Evolutionary conservation across 441 rosid genomes (phyloP).

Genomic region (Croton setiger): DNA sequence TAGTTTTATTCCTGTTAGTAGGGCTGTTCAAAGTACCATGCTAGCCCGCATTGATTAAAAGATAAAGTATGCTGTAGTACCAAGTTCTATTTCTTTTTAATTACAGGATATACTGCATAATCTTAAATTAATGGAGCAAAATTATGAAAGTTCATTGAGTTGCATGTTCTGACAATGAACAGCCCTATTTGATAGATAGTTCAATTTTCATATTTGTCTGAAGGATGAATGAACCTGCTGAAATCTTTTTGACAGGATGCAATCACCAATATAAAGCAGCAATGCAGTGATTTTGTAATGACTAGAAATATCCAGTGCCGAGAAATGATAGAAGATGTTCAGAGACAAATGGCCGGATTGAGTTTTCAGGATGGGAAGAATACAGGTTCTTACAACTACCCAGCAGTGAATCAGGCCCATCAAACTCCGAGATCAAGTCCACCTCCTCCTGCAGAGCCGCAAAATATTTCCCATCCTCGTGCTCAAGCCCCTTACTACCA

Average conservation of each 20-base stretch:
- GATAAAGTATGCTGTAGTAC: too few relatives aligned
- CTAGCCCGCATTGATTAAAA: too few relatives aligned
- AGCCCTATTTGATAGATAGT: too few relatives aligned
- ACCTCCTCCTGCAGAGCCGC: slow-evolving; percentile 49
- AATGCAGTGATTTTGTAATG: slow-evolving; percentile 95
- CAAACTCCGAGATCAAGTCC: slow-evolving; percentile 46
- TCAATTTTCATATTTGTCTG: too few relatives aligned
- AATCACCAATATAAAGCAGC: slow-evolving; percentile 88
- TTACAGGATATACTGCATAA: too few relatives aligned
- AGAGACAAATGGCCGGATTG: slow-evolving; percentile 80
- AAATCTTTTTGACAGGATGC: slow-evolving; percentile 60
- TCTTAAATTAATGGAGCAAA: too few relatives aligned
- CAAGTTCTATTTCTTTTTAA: too few relatives aligned
- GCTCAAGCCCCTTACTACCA: slow-evolving; percentile 58
- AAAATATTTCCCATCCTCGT: slow-evolving; percentile 40
- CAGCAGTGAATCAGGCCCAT: slow-evolving; percentile 57
- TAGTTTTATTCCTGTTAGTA: not conserved
- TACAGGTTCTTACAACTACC: slow-evolving; percentile 52
- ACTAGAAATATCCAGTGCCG: slow-evolving; percentile 93
- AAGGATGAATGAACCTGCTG: not conserved
- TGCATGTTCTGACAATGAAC: too few relatives aligned
- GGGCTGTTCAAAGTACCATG: not conserved
- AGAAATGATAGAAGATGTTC: slow-evolving; percentile 96
- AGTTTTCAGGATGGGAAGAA: slow-evolving; percentile 77
- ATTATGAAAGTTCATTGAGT: too few relatives aligned